Base-by-base conservation (phyloP, 2,329 filamentous ascomycete species). In the Fusarium pininemorale region DNA sequence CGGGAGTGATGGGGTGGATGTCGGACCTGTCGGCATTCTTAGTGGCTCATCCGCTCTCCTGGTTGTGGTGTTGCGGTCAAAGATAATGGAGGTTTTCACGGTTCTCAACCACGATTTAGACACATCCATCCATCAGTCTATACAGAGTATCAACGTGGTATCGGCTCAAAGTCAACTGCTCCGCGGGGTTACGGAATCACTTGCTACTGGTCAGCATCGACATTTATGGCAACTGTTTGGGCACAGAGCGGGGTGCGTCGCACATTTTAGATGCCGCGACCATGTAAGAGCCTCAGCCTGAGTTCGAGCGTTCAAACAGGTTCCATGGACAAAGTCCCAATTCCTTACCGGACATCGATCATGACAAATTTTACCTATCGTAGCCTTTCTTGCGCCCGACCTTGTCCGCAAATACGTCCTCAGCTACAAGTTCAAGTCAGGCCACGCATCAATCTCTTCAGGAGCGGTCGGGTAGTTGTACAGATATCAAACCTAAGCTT, bases 41-140 rank as follows among this genome's bases (percentile, higher is more conserved):
- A 15, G 53, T 39, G 42, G 35, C n/a, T 20, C 26, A 16, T 67
- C 56, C 51, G 47, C 65, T 50, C 55, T 56, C 44, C 47, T 72
- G 55, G 50, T 59, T 65, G 35, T 30, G 39, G 32, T 72, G 45
- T 65, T 64, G 42, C 55, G 71, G 72, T 69, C 72, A 74, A 56
- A 51, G 30, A 37, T 20, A 37, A 26, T 30, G 45, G 15, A 48
- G 30, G 28, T 24, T 69, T 41, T 32, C 42, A 26, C 48, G 10
- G 15, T 39, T 35, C 39, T 44, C 35, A 48, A 8, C 41, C 32
- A 30, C 55, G n/a, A 51, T 60, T 54, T 61, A 37, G 58, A n/a
- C 26, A 41, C 32, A 37, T 62, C 26, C 32, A 37, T 62, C 26
- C 32, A 32, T 41, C 32, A 35, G 48, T 51, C 48, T 30, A 38